Conservation (phyloP, 306 rosid genomes). For the Benincasa hispida region DNA sequence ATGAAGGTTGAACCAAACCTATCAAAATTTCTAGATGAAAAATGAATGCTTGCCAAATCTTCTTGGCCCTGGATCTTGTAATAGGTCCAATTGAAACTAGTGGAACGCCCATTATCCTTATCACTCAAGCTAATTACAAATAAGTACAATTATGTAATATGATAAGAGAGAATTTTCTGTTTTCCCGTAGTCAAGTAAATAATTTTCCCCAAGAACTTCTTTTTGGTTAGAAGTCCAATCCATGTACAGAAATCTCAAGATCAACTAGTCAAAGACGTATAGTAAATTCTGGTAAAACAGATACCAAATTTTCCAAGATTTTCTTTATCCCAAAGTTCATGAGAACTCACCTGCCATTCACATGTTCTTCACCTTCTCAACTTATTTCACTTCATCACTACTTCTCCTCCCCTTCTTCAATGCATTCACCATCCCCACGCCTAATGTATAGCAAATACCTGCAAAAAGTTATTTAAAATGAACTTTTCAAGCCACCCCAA, state of each 20-base stretch:
- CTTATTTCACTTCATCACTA: slow-evolving; percentile 1
- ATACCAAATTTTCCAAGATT: background rate
- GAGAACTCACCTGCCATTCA: slow-evolving; percentile 19
- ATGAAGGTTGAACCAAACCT: too few relatives aligned
- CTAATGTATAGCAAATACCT: background rate
- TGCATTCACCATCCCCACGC: slow-evolving; percentile 25
- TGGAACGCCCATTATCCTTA: too few relatives aligned
- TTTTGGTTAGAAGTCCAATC: background rate
- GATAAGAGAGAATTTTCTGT: background rate
- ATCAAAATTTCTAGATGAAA: too few relatives aligned
- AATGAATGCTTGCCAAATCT: too few relatives aligned
- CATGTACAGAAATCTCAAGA: background rate
- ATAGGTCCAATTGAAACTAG: too few relatives aligned
- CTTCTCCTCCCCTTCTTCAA: slow-evolving; percentile 9
- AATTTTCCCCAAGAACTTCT: background rate
- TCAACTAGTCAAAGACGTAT: background rate
- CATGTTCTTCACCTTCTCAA: slow-evolving; percentile 10
- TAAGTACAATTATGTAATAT: too few relatives aligned
- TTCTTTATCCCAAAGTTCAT: slow-evolving; percentile 1
- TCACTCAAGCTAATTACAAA: too few relatives aligned
- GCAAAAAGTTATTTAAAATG: background rate
- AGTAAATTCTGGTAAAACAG: background rate
- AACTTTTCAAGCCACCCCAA: slow-evolving; percentile 14
- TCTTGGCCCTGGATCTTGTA: too few relatives aligned
- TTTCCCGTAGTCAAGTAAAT: background rate